Base-by-base conservation (phyloP, 2,329 filamentous ascomycete species). In the Pseudocercospora pini-densiflorae region DNA sequence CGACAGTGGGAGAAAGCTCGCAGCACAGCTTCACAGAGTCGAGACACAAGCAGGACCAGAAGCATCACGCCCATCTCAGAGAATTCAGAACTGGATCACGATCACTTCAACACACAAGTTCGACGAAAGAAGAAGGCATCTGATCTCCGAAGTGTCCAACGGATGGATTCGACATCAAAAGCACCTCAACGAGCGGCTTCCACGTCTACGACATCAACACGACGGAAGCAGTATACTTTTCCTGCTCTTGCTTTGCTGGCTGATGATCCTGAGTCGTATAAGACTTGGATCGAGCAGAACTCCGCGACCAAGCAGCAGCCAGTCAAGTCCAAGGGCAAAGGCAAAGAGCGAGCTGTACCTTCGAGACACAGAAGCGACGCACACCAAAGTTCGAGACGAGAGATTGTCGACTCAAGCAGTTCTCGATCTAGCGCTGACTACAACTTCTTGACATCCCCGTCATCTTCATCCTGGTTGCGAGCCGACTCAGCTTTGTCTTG, bases 1-100 rank as follows among this genome's bases (percentile, higher is more conserved):
- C 55, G 55, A 21, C 55, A 58, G 43, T 43, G 55, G 55, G 55
- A 58, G 9, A 58, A 58, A 27, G 55, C 33, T 43, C 55, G 55
- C 31, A 21, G 8, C 19, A n/a, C 31, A 6, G 53, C 1, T 12
- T 1, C 14, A 1, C 29, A n/a, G 53, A n/a, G 14, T 6, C 29
- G 49, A 19, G 49, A 54, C n/a, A 29, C 23, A 14, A 33, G 53
- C 24, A 36, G 53, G 12, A 36, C 29, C 6, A 14, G 53, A 31
- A 57, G 53, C 54, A 58, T 40, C 54, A 58, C 54, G 14, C 54
- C 55, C 27, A 43, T 58, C 31, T 43, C 55, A 1, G 27, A 58
- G 16, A 27, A 55, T 12, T 55, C 53, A 8, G 54, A n/a, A 24
- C 8, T 58, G 16, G 55, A 58, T 14, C 55, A 58, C 7, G 29